These are phyloP conservation scores for Hypoxylon fragiforme DNA, from an alignment of 495 filamentous ascomycete genomes.

Conservation along the genomic window DNA sequence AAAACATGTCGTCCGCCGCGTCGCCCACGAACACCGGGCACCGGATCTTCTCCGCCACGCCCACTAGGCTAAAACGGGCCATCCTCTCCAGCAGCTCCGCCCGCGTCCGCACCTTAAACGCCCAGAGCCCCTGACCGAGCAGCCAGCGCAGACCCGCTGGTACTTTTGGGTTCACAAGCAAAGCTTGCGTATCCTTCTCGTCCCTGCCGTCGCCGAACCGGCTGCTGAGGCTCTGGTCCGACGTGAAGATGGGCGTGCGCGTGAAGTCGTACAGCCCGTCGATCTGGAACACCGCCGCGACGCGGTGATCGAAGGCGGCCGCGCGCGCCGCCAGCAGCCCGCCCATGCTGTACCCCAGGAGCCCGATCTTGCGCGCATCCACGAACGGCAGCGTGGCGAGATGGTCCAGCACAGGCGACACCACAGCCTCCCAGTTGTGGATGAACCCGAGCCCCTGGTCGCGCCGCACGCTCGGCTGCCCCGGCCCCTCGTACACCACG, in stretches of 20 bases:
- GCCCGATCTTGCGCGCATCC: slow-evolving; percentile 33
- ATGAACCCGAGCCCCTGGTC: slow-evolving; percentile 53
- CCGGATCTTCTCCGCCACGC: slow-evolving; percentile 35
- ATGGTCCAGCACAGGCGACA: slow-evolving; percentile 51
- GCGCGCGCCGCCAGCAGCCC: slow-evolving; percentile 45
- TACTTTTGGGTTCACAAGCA: not conserved
- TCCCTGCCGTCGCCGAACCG: not conserved
- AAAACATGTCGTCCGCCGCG: slow-evolving; percentile 38
- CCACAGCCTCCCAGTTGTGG: slow-evolving; percentile 51
- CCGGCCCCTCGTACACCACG: slow-evolving; percentile 54
- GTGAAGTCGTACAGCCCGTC: slow-evolving; percentile 44
- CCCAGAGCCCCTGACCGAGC: slow-evolving; percentile 45
- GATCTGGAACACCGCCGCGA: slow-evolving; percentile 43
- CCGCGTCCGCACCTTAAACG: slow-evolving; percentile 40
- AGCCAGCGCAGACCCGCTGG: slow-evolving; percentile 35
- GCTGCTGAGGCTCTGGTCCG: not conserved
- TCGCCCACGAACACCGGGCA: slow-evolving; percentile 42
- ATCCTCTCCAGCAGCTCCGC: slow-evolving; percentile 35
- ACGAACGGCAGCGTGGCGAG: slow-evolving; percentile 34
- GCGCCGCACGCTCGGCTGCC: slow-evolving; percentile 48
- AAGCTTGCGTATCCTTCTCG: slow-evolving; percentile 13
- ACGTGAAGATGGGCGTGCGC: not conserved
- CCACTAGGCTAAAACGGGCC: slow-evolving; percentile 30
- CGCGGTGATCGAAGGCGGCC: slow-evolving; percentile 48
- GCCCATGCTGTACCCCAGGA: slow-evolving; percentile 46